Evolutionary conservation across 768 basidiomycete species (phyloP).

Genomic region (Tricholoma saponaceum): DNA sequence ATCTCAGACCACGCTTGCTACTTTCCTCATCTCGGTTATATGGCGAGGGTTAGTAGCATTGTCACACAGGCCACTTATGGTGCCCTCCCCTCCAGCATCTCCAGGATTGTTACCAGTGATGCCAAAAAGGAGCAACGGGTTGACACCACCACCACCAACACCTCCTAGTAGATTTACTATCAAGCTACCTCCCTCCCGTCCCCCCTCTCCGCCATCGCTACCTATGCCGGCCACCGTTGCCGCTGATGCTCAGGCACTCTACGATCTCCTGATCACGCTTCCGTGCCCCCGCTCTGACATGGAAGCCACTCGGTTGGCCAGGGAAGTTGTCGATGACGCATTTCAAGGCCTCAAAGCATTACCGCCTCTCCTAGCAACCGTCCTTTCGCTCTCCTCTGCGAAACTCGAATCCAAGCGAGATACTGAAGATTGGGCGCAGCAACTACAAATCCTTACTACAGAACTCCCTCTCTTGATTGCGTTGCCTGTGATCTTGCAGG

Average conservation of each 20-base stretch:
- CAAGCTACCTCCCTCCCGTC: conserved; percentile 65
- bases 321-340: conserved; percentile 79
- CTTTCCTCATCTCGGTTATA: conserved; percentile 66
- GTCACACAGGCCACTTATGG: conserved; percentile 50
- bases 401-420: conserved; percentile 15
- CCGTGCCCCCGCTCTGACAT: conserved; percentile 56
- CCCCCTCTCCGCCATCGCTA: conserved; percentile 52
- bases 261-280: conserved; percentile 53
- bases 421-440: conserved; percentile 29
- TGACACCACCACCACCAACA: conserved; percentile 51
- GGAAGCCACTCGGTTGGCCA: conserved; percentile 51
- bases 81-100: conserved; percentile 35
- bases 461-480: conserved; percentile 74
- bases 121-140: conserved; percentile 39
- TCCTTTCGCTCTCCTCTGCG: conserved; percentile 21
- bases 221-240: conserved; percentile 38
- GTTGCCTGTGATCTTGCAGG: conserved; percentile 61
- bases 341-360: conserved; percentile 61
- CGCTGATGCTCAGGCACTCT: conserved; percentile 59
- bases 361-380: conserved; percentile 51
- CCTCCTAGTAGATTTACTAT: conserved; percentile 58
- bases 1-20: conserved; percentile 61
- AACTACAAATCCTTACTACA: conserved; percentile 51
- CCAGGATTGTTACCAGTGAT: conserved; percentile 29
- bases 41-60: conserved; percentile 76